Evolutionary conservation across 2,329 filamentous ascomycete species (phyloP).

Genomic region (Colletotrichum siamense): DNA sequence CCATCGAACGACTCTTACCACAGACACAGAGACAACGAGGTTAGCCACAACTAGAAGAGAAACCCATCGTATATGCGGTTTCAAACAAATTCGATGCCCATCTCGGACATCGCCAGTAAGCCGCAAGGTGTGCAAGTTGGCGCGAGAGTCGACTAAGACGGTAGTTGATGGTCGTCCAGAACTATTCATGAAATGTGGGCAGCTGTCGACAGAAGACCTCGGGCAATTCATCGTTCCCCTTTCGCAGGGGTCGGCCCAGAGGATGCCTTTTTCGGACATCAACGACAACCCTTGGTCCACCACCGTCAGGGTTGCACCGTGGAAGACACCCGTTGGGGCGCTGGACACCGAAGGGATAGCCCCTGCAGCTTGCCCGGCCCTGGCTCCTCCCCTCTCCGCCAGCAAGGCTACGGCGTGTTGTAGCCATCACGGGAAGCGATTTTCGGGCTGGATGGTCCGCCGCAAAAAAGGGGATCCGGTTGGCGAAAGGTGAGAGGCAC

Average conservation of each 20-base stretch:
- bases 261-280: neutral
- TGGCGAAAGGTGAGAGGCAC: neutral
- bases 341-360: neutral
- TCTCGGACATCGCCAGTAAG: neutral
- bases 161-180: neutral
- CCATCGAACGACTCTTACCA: neutral
- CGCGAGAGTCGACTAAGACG: neutral
- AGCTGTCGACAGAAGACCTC: neutral
- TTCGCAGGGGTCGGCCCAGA: neutral
- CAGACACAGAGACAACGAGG: neutral
- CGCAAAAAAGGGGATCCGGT: neutral
- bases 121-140: neutral
- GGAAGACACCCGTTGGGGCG: neutral
- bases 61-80: neutral
- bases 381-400: neutral
- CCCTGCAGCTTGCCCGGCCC: neutral
- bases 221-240: neutral
- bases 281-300: neutral
- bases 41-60: neutral
- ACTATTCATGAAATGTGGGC: neutral
- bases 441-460: neutral
- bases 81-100: neutral
- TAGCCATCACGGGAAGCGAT: neutral
- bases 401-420: neutral
- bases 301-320: slow-evolving; percentile 21